Percentiles rank a stretch among this genome's conserved stretches.
Evolutionary conservation across 345 rosid genomes (phyloP).

Genomic region (Sisymbrium irio): DNA sequence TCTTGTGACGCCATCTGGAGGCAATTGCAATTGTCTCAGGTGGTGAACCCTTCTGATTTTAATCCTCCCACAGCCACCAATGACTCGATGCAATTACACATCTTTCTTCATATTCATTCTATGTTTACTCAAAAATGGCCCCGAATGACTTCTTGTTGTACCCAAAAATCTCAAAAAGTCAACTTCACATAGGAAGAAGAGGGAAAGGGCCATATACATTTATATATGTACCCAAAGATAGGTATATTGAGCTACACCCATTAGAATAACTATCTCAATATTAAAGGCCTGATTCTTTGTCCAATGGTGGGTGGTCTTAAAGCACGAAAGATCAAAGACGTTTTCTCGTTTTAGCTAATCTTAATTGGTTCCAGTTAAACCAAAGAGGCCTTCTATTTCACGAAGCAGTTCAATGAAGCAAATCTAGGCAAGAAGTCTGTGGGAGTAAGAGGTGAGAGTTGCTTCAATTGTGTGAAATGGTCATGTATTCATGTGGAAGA

Average conservation of each 20-base stretch:
- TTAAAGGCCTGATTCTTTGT: too few relatives aligned
- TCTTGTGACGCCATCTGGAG: slow-evolving; percentile 20
- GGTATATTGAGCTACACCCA: too few relatives aligned
- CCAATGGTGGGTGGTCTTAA: too few relatives aligned
- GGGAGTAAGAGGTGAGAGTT: neutral
- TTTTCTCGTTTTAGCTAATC: too few relatives aligned
- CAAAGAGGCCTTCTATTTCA: neutral
- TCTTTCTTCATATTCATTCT: neutral
- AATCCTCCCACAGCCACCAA: slow-evolving; percentile 16
- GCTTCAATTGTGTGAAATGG: too few relatives aligned
- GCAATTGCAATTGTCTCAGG: slow-evolving; percentile 30
- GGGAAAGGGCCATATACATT: neutral
- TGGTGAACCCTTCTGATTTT: neutral
- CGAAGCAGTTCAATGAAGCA: neutral
- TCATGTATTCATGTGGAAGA: too few relatives aligned
- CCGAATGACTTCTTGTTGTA: neutral
- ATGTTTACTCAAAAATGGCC: neutral
- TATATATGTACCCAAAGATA: too few relatives aligned
- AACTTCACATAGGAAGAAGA: neutral
- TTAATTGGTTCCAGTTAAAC: neutral
- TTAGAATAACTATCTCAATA: too few relatives aligned
- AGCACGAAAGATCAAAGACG: too few relatives aligned
- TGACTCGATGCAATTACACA: slow-evolving; percentile 19
- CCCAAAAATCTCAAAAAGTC: neutral
- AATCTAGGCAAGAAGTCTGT: neutral